Percentiles rank a stretch among this genome's conserved stretches.
Conservation (phyloP, 2,329 filamentous ascomycete species). For the Venturia carpophila region DNA sequence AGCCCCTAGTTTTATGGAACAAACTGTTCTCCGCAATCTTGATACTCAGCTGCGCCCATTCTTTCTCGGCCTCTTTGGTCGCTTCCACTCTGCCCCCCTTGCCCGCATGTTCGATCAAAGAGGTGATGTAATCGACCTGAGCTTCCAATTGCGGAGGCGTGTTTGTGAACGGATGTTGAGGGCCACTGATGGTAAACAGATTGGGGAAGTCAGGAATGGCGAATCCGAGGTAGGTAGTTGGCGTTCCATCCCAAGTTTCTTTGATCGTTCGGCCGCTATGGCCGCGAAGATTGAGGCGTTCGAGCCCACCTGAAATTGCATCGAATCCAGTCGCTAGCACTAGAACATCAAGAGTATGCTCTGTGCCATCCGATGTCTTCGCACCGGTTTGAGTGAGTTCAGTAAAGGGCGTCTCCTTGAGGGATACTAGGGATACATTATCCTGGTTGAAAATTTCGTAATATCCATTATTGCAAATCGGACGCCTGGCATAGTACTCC, state of each 20-base stretch:
- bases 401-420: constrained; percentile 46
- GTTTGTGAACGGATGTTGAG: constrained; percentile 27
- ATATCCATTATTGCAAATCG: constrained; percentile 26
- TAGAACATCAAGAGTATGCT: constrained; percentile 29
- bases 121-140: constrained; percentile 23
- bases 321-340: constrained; percentile 36
- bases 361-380: constrained; percentile 19
- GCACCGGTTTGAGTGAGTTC: constrained; percentile 31
- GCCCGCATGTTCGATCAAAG: neutral
- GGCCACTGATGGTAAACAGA: constrained; percentile 34
- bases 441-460: constrained; percentile 24
- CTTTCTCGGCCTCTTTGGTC: constrained; percentile 18
- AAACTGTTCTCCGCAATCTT: neutral
- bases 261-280: constrained; percentile 10
- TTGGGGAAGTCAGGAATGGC: constrained; percentile 17
- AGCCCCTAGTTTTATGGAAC: constrained; percentile 1
- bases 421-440: constrained; percentile 22
- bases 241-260: constrained; percentile 16
- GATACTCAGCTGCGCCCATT: neutral
- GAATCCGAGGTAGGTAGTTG: constrained; percentile 13
- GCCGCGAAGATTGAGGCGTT: constrained; percentile 31
- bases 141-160: neutral
- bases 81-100: constrained; percentile 35
- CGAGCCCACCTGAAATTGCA: constrained; percentile 31
- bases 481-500: constrained; percentile 26